Evolutionary conservation across 176 grass and related monocot species (phyloP).

Genomic region (Poa pratensis): DNA sequence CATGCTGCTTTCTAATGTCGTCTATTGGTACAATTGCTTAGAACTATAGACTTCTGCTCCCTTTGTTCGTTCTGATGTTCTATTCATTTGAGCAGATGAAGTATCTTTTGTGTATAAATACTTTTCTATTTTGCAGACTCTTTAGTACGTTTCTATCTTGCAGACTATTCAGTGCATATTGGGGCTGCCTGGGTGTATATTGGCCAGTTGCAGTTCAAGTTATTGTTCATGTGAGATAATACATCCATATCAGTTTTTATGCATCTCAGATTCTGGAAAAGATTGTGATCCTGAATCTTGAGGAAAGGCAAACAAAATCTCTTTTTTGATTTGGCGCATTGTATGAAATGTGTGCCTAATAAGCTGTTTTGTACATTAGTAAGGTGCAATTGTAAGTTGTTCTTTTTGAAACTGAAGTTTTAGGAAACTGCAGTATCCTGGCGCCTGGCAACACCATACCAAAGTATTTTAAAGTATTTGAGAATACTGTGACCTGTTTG

Average conservation of each 20-base stretch:
- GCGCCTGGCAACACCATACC: no score
- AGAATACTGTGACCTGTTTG: no score
- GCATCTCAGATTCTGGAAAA: slow-evolving; percentile 73
- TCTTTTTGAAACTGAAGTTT: no score
- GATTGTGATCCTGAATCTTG: slow-evolving; percentile 66
- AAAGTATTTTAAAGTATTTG: no score
- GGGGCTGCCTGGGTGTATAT: slow-evolving; percentile 79
- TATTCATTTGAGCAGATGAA: background rate
- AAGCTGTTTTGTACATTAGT: slow-evolving; percentile 2
- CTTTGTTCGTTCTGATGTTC: background rate
- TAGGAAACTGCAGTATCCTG: no score
- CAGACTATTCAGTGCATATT: slow-evolving; percentile 75
- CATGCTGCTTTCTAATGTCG: no score
- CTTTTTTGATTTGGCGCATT: slow-evolving; percentile 4
- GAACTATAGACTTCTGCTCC: background rate
- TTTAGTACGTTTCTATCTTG: slow-evolving; percentile 8
- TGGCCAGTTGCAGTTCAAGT: slow-evolving; percentile 66
- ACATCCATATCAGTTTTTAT: slow-evolving; percentile 60
- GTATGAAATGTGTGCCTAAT: background rate
- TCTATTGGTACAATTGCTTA: no score
- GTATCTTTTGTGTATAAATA: slow-evolving; percentile 23
- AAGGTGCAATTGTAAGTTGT: no score
- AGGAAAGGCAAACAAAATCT: slow-evolving; percentile 57
- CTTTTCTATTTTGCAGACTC: no score
- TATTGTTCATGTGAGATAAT: slow-evolving; percentile 77